Evolutionary conservation across 371 early-diverging fungal genomes (phyloP).

Genomic region (Dichotomocladium elegans): DNA sequence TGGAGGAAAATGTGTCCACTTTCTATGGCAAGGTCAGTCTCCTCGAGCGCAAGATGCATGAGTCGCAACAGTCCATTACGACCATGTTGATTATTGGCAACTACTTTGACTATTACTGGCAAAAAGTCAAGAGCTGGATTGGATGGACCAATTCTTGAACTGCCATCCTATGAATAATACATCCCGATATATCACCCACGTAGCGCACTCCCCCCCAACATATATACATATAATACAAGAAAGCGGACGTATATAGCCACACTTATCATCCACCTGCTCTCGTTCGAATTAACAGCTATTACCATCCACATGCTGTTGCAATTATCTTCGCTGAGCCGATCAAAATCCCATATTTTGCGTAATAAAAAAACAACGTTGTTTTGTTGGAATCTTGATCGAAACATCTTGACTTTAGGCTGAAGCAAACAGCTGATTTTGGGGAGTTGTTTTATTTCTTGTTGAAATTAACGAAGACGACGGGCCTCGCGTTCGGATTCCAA

Average conservation of each 20-base stretch:
- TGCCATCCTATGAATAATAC: background rate
- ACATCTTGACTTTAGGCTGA: no score
- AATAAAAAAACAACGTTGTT: no score
- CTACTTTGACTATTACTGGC: constrained; percentile 45
- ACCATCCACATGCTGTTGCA: no score
- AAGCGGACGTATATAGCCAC: background rate
- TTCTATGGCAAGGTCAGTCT: constrained; percentile 40
- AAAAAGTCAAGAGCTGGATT: constrained; percentile 28
- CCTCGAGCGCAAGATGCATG: constrained; percentile 43
- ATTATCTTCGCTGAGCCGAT: no score
- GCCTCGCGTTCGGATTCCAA: constrained; percentile 99
- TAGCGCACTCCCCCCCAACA: background rate
- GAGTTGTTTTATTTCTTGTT: no score
- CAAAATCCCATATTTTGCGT: no score
- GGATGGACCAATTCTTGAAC: background rate
- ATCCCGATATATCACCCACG: background rate
- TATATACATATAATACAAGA: background rate
- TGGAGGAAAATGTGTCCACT: constrained; percentile 39
- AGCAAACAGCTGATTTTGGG: no score
- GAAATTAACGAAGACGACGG: constrained; percentile 91
- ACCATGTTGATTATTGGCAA: constrained; percentile 48
- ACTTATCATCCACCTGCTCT: no score
- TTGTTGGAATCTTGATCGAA: no score
- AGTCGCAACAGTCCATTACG: constrained; percentile 40
- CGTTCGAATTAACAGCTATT: background rate